Evolutionary conservation across 164 flowering plant species (phyloP).

Genomic region (Dillenia suffruticosa): DNA sequence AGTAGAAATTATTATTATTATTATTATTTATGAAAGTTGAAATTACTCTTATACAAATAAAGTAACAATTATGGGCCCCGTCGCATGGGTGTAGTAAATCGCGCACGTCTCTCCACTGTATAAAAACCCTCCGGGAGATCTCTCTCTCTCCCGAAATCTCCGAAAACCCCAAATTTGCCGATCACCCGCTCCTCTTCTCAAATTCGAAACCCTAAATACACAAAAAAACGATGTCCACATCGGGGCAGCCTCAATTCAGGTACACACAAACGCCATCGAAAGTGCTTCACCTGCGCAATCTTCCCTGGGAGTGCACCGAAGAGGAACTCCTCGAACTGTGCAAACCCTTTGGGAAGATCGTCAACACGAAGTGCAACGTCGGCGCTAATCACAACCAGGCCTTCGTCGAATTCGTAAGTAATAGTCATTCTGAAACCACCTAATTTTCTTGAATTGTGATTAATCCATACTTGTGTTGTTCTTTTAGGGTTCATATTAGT

Average conservation of each 20-base stretch:
- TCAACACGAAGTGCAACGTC: constrained; percentile 92
- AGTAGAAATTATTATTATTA: no score
- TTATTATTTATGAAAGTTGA: no score
- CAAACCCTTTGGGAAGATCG: constrained; percentile 82
- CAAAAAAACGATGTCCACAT: constrained; percentile 38
- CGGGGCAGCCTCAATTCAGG: constrained; percentile 75
- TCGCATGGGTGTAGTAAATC: no score
- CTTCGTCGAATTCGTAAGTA: constrained; percentile 83
- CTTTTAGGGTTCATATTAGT: neutral
- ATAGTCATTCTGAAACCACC: no score
- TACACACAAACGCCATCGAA: constrained; percentile 94
- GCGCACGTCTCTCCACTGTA: no score
- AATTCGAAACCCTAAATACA: neutral
- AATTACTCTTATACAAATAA: no score
- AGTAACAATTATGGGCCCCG: no score
- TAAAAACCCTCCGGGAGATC: no score
- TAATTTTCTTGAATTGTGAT: neutral
- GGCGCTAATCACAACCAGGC: constrained; percentile 95
- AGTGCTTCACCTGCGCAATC: constrained; percentile 85
- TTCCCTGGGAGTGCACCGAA: constrained; percentile 92
- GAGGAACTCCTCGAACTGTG: constrained; percentile 87
- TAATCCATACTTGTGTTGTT: neutral
- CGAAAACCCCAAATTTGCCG: no score
- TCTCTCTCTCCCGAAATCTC: no score
- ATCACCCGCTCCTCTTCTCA: no score